phyloP scores from a whole-genome alignment of 352 stramenopile species.

The Phytophthora multivora region DNA sequence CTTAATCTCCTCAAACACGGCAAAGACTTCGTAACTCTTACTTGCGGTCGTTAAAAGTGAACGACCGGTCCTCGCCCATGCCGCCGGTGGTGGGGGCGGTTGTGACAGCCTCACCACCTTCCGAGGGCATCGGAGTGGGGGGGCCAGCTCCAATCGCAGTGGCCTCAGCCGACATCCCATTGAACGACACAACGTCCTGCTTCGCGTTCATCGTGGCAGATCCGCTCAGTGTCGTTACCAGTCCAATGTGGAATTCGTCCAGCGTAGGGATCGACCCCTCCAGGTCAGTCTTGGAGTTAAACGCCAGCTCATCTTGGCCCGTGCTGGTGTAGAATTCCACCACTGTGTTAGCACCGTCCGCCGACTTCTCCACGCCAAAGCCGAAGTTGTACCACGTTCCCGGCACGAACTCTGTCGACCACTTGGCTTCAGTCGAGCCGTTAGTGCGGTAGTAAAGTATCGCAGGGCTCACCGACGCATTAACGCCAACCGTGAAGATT shows the following conservation, averaged over 20 bases:
- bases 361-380: constrained; percentile 41
- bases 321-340: constrained; percentile 55
- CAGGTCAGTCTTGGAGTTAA: constrained; percentile 30
- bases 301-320: constrained; percentile 32
- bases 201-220: constrained; percentile 29
- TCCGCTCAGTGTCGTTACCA: constrained; percentile 32
- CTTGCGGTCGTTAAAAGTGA: constrained; percentile 9
- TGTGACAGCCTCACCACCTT: background rate
- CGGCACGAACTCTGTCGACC: constrained; percentile 43
- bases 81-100: background rate
- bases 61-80: background rate
- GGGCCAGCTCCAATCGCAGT: constrained; percentile 3
- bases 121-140: constrained; percentile 10
- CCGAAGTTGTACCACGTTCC: constrained; percentile 68
- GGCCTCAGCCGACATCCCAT: constrained; percentile 40
- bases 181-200: constrained; percentile 48
- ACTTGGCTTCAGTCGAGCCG: constrained; percentile 38
- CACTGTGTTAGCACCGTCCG: constrained; percentile 21
- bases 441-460: constrained; percentile 51
- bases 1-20: too few species aligned
- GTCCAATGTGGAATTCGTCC: constrained; percentile 48
- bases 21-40: background rate
- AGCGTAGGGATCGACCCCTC: constrained; percentile 17
- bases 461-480: constrained; percentile 37
- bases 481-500: constrained; percentile 53